Conservation (phyloP, 768 basidiomycete genomes). For the Termitomyces sp. region DNA sequence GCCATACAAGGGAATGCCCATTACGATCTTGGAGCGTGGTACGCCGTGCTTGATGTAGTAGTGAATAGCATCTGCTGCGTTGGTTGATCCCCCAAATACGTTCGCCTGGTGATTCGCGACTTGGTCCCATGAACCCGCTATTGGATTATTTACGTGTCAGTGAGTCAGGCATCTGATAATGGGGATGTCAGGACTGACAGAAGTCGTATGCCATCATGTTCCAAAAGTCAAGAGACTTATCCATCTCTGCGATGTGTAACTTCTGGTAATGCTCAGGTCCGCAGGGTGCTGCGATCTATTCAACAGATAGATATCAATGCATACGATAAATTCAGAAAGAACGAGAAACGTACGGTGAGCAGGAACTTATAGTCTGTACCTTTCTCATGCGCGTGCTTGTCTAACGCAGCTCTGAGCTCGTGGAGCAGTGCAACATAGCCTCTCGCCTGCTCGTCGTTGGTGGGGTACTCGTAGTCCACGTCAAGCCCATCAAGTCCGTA, state of each 20-base stretch:
- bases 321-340: neutral
- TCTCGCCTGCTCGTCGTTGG: conserved; percentile 65
- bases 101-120: conserved; percentile 83
- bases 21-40: conserved; percentile 68
- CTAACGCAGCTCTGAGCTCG: conserved; percentile 70
- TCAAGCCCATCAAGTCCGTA: conserved; percentile 92
- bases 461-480: conserved; percentile 91
- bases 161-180: neutral
- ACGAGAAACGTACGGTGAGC: conserved; percentile 53
- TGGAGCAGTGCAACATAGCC: conserved; percentile 82
- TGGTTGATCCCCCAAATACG: conserved; percentile 62
- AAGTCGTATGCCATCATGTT: conserved; percentile 96
- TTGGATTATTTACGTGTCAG: neutral
- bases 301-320: neutral
- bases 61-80: conserved; percentile 55
- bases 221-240: conserved; percentile 88
- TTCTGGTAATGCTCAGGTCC: conserved; percentile 83
- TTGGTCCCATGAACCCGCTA: conserved; percentile 74
- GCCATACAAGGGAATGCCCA: conserved; percentile 93
- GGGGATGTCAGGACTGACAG: conserved; percentile 33
- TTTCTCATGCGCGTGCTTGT: conserved; percentile 59
- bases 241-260: conserved; percentile 79
- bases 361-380: conserved; percentile 58
- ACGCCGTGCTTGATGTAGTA: conserved; percentile 75
- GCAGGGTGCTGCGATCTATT: conserved; percentile 87